These are phyloP conservation scores for Chara braunii DNA, from an alignment of 139 green algal genomes.

Conservation along the genomic window DNA sequence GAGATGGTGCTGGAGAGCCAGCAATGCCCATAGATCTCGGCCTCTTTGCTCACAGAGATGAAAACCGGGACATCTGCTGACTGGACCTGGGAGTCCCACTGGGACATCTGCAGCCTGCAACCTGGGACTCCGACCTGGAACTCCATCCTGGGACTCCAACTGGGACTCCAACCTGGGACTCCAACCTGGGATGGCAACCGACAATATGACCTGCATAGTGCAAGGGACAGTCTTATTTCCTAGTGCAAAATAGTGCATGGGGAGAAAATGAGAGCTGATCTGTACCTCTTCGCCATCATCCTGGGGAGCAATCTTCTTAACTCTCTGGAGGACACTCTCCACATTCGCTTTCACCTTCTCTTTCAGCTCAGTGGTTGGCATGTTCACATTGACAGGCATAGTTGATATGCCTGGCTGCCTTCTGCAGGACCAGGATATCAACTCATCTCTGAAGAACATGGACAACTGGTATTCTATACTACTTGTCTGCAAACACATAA, in stretches of 20 bases:
- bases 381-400: too few species aligned
- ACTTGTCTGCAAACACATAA: constrained; percentile 1
- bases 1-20: too few species aligned
- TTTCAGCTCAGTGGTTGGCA: constrained; percentile 31
- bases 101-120: too few species aligned
- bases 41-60: too few species aligned
- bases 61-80: too few species aligned
- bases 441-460: constrained; percentile 77
- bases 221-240: neutral
- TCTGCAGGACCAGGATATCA: constrained; percentile 45
- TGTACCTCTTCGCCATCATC: constrained; percentile 18
- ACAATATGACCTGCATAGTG: neutral
- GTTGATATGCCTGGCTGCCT: constrained; percentile 5
- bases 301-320: constrained; percentile 28
- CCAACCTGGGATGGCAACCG: neutral
- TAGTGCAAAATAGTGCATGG: neutral
- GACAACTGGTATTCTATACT: constrained; percentile 54
- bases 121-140: neutral
- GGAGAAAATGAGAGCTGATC: too few species aligned
- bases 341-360: constrained; percentile 43
- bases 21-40: too few species aligned
- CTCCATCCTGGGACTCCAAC: neutral
- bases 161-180: neutral
- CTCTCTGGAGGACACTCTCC: constrained; percentile 28
- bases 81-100: too few species aligned